Evolutionary conservation across 179 eudicot species (phyloP), one percentile per base, ranked within the genome.

Genomic region (Heliamphora pulchella): DNA sequence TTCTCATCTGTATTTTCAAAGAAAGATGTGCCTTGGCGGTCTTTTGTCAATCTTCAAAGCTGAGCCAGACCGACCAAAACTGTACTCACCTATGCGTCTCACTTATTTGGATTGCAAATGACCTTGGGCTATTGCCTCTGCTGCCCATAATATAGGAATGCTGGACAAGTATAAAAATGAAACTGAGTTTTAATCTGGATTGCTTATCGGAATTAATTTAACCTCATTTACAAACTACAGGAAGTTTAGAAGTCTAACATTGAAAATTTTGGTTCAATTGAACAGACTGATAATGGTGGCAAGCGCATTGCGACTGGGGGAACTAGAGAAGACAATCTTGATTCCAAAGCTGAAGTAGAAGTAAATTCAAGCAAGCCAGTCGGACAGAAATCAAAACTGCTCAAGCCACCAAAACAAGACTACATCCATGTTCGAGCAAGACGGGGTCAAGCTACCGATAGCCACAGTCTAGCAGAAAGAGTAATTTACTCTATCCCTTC

Each of bases 391-490:
- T 71, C 80, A 81, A 92, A 92, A 80, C 82, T 90, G 39, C 31
- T 86, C 62, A 96, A 93, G 70, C 89, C 90, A 39, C 89, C 93
- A 13, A 93, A 93, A 83, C 89, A 83, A 81, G 98, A 93, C 67
- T 93, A 88, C 84, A 93, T 93, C 83, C 98, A 93, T 50, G 98
- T 93, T 1, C 93, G 98, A 75, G 98, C 98, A 54, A 90, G 98
- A 80, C 85, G 98, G 80, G 97, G 98, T 78, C 98, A 93, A 89
- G 98, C 98, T 64, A 93, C 98, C 13, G 97, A 93, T 83, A 93
- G 96, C 82, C 95, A 93, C 83, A 91, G 95, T 85, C 88, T 93
- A 77, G 96, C 97, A 62, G 96, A 91, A 89, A 86, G 95, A 85
- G 97, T 93, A 88, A 81, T 75, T 18, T 55, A 51, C 14, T 8